Conservation (phyloP, 345 rosid genomes). For the Camelina laxa region DNA sequence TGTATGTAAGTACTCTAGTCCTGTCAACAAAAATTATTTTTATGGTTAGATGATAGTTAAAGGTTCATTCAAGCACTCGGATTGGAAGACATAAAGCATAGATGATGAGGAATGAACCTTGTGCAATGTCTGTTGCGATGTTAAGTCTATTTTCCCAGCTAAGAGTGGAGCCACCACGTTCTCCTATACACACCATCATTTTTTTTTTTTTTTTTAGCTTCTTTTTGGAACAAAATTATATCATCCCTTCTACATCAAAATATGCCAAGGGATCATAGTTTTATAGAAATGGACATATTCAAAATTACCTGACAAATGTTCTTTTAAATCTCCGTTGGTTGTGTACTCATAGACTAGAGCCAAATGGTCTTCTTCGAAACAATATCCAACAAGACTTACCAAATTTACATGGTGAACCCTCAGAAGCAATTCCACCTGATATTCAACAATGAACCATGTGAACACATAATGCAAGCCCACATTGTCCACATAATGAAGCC, state of each 20-base stretch:
- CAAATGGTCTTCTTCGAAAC: no score
- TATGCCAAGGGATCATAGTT: background rate
- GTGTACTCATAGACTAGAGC: slow-evolving; percentile 45
- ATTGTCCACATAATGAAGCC: no score
- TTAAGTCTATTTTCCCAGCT: slow-evolving; percentile 11
- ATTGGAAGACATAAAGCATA: background rate
- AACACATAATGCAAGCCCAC: no score
- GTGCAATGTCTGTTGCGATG: background rate
- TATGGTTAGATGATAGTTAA: background rate
- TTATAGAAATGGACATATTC: background rate
- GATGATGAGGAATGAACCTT: background rate
- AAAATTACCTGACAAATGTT: slow-evolving; percentile 20
- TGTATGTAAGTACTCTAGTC: slow-evolving; percentile 46
- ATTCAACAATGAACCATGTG: no score
- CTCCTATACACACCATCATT: background rate
- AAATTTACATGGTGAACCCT: no score
- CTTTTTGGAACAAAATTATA: no score
- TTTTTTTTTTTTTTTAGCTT: no score
- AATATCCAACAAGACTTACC: no score
- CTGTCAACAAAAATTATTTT: slow-evolving; percentile 5
- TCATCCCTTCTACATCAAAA: background rate
- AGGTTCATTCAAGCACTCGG: no score
- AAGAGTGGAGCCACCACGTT: background rate
- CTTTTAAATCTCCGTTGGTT: slow-evolving; percentile 35
- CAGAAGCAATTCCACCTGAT: no score